Base-by-base conservation (phyloP, 495 filamentous ascomycete species). In the Neurospora sp. region DNA sequence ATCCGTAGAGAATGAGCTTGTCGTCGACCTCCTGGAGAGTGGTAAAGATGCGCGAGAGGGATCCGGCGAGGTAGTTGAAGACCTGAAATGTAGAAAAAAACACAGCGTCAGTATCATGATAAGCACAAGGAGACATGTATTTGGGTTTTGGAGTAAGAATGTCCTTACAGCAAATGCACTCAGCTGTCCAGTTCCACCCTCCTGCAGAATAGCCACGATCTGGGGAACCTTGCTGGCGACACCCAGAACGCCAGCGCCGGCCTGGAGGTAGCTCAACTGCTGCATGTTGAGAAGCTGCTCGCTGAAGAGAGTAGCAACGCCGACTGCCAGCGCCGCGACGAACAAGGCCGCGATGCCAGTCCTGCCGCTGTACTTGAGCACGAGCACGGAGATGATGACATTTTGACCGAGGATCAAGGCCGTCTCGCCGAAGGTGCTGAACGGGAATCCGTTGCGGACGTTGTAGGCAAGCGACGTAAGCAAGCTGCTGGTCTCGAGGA, bases 11-110 rank as follows among this genome's bases (percentile, higher is more conserved):
- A 76, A 99, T 98, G 72, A 98, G 85, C 81, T 92, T 92, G 82
- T 99, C 96, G 76, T 96, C 91, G 74, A 98, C 94, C 85, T 99
- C 96, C 78, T 97, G 93, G 69, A 98, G 82, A 3, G 96, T 99
- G 23, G 96, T 99, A 82, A 97, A 98, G 85, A 99, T 96, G 77
- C 96, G 91, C 14, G 93, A 92, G 46, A 97, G 89, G 73, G 93
- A 96, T 14, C 96, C 96, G 77, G 89, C 85, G 77, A 99, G 93
- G 82, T 97, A 99, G 86, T 97, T 98, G 86, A 98, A 97, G 70
- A 99, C 94, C 95, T 98, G 77, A 27, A 12, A 27, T 20, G 48
- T 14, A 59, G 11, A 66, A 74, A 2, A 2, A 18, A 39, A 37
- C 16, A 38, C 62, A 72, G 31, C 23, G 16, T 39, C 46, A 72